Percentiles rank a stretch among this genome's conserved stretches.
Conservation (phyloP, 768 basidiomycete species). For the Neoboletus brunneissimus region DNA sequence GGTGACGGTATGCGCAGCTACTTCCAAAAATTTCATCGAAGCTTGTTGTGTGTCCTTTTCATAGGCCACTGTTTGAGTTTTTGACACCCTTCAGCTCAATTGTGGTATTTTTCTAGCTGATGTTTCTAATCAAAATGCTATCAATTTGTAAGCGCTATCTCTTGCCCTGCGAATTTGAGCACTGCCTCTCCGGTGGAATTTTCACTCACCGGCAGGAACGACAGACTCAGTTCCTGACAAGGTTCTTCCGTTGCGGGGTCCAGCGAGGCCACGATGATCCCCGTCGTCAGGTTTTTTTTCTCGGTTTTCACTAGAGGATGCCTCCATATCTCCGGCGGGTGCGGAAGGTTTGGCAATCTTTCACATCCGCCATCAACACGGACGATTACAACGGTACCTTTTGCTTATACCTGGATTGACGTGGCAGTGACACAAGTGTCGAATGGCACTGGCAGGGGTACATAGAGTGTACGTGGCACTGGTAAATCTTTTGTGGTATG, state of each 20-base stretch:
- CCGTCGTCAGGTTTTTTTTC: neutral
- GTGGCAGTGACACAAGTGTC: neutral
- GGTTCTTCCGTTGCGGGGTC: neutral
- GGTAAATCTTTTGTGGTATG: neutral
- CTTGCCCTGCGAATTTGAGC: too few species aligned
- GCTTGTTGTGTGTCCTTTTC: neutral
- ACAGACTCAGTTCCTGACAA: neutral
- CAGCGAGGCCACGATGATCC: neutral
- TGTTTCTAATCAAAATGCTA: neutral
- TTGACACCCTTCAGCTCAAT: neutral
- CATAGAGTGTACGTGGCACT: neutral
- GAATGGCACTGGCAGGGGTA: neutral
- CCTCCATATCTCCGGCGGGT: neutral
- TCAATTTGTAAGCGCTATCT: neutral
- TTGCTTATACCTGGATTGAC: neutral
- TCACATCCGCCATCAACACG: neutral
- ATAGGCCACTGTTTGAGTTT: neutral
- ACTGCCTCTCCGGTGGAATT: constrained; percentile 2
- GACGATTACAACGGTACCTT: neutral
- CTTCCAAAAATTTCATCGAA: neutral
- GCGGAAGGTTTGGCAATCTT: neutral
- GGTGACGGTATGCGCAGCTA: neutral
- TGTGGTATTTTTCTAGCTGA: neutral
- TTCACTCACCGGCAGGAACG: constrained; percentile 11
- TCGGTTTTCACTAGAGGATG: neutral